phyloP scores from a whole-genome alignment of 2,329 filamentous ascomycete species.

The Lachnellula arida region DNA sequence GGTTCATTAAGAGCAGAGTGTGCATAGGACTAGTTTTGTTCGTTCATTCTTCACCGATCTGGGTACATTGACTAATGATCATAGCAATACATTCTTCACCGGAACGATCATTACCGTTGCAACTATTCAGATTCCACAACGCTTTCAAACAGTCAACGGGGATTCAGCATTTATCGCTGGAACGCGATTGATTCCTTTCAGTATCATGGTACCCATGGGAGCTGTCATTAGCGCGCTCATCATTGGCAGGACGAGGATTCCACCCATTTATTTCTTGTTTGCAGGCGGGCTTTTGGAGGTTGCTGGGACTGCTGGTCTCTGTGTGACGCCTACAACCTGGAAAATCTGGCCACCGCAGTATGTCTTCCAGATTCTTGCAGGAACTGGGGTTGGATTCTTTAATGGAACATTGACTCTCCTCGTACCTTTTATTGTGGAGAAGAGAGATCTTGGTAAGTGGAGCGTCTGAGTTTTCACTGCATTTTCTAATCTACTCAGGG shows the following conservation, averaged over 20 bases:
- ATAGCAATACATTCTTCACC: not conserved
- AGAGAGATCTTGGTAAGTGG: not conserved
- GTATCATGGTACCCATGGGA: not conserved
- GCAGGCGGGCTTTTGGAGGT: not conserved
- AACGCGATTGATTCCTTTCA: not conserved
- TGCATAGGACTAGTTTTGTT: slow-evolving; percentile 2
- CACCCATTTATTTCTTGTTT: not conserved
- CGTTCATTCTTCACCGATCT: not conserved
- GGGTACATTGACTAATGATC: not conserved
- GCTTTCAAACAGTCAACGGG: not conserved
- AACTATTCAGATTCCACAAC: not conserved
- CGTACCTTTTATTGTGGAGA: not conserved
- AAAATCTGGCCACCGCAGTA: not conserved
- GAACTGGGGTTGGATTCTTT: not conserved
- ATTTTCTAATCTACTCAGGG: not conserved
- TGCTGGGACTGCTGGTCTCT: not conserved
- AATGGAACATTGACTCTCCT: not conserved
- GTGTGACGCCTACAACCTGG: not conserved
- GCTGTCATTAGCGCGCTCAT: not conserved
- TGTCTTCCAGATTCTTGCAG: slow-evolving; percentile 2
- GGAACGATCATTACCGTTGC: not conserved
- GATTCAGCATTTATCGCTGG: not conserved
- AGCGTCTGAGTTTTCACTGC: not conserved
- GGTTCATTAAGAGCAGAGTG: not conserved
- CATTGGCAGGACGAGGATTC: not conserved